Percentiles rank a stretch among this genome's conserved stretches.
Conservation (phyloP, 768 basidiomycete genomes). For the Cystobasidium tubakii region DNA sequence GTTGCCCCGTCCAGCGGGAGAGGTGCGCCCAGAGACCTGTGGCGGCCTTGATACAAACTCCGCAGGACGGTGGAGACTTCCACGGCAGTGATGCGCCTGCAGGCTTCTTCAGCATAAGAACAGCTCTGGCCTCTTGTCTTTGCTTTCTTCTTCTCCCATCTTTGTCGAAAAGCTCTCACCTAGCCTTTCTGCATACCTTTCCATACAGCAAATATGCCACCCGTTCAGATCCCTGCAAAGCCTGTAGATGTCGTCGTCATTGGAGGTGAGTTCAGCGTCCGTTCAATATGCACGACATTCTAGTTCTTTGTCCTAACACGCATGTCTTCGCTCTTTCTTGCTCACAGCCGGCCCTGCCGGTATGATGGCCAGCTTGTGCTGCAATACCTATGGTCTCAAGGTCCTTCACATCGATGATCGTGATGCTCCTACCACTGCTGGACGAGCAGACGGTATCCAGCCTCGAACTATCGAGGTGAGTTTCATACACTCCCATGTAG, state of each 20-base stretch:
- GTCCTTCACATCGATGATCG: slow-evolving; percentile 43
- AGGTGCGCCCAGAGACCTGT: neutral
- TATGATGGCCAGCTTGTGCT: slow-evolving; percentile 43
- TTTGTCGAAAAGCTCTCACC: neutral
- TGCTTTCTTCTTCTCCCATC: neutral
- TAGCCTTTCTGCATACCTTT: neutral
- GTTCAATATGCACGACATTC: neutral
- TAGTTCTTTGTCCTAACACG: neutral
- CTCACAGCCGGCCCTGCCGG: slow-evolving; percentile 40
- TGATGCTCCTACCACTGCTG: slow-evolving; percentile 21
- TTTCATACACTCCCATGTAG: neutral
- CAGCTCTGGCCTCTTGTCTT: neutral
- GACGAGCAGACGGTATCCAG: slow-evolving; percentile 44
- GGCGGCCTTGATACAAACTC: slow-evolving; percentile 15
- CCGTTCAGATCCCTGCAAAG: slow-evolving; percentile 34
- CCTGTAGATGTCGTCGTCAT: slow-evolving; percentile 38
- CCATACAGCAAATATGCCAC: slow-evolving; percentile 21
- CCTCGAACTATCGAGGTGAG: slow-evolving; percentile 44
- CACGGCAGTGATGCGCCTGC: neutral
- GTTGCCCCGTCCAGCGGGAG: neutral
- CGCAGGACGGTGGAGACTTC: slow-evolving; percentile 1
- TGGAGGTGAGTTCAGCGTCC: slow-evolving; percentile 18
- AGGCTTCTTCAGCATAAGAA: neutral
- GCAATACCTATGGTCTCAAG: slow-evolving; percentile 43
- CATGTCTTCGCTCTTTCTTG: neutral